Base-by-base conservation (phyloP, 1,139 yeast genomes). In the Scheffersomyces illinoinensis region DNA sequence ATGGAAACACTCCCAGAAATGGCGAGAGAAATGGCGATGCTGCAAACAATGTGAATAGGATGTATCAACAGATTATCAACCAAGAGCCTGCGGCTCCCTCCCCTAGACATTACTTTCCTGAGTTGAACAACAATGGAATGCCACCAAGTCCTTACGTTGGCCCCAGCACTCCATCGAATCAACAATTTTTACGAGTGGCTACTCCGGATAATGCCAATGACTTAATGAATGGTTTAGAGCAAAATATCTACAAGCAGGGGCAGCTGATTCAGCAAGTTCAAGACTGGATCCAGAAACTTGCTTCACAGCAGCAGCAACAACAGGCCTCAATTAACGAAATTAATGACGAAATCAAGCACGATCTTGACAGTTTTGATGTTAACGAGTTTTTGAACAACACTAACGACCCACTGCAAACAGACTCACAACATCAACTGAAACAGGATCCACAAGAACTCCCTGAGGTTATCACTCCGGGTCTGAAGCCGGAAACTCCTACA, bases 221-320 rank as follows among this genome's bases (percentile, higher is more conserved):
- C 47, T 56, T 69, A 17, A 71, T 79, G 60, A 67, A 65, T 54
- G 79, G 78, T 2, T 68, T 82, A 56, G 85, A 82, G 63, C 79
- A 76, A 50, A 84, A 77, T 59, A 73, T 85, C 10, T 71, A 72
- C 58, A 80, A 76, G 64, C 87, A 85, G 62, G 87, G 86, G 12
- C 83, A 81, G 61, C 81, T 87, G 3, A 78, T 85, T 57, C 85
- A 79, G 68, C 88, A 85, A 65, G 86, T 84, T 0, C 86, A 84
- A 66, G 88, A 85, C 63, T 84, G 88, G 87, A 77, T 85, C 54
- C 84, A 76, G 59, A 82, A 76, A 57, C 69, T 82, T 54, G 77
- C 81, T 1, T 70, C 66, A 53, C 79, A 77, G 57, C 82, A 76
- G 56, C 74, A 76, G 54, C 76, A 73, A 48, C 74, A 73, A 49